Percentiles rank a stretch among this genome's conserved stretches.
These are phyloP conservation scores for Santalum album DNA, from an alignment of 164 flowering plant genomes.

Conservation along the genomic window DNA sequence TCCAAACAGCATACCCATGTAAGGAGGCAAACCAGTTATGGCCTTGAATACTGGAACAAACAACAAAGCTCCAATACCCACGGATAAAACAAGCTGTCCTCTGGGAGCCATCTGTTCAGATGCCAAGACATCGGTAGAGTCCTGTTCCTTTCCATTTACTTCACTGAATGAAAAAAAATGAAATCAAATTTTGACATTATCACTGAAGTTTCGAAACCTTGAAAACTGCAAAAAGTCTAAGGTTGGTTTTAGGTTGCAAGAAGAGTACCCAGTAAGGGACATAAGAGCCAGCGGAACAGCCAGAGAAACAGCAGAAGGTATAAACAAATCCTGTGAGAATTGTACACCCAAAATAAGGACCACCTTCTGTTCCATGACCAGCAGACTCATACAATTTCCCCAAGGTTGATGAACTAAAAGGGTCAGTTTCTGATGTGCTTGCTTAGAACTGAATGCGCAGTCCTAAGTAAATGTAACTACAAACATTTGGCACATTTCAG, in stretches of 20 bases:
- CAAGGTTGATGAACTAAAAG: background rate
- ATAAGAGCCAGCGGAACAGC: constrained; percentile 88
- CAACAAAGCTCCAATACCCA: constrained; percentile 83
- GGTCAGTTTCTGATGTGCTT: too few relatives aligned
- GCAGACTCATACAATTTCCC: background rate
- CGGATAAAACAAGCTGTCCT: constrained; percentile 82
- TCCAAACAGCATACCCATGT: constrained; percentile 89
- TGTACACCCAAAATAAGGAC: background rate
- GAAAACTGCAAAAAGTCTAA: background rate
- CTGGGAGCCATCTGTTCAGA: constrained; percentile 97
- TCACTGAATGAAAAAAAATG: constrained; percentile 50
- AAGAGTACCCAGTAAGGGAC: constrained; percentile 84
- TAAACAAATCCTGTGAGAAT: constrained; percentile 51
- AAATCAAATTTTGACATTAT: background rate
- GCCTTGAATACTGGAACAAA: constrained; percentile 98
- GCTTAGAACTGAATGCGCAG: too few relatives aligned
- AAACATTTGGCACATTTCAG: too few relatives aligned
- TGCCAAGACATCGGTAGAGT: constrained; percentile 57
- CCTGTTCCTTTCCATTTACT: constrained; percentile 73
- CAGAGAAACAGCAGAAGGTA: constrained; percentile 78
- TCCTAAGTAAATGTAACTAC: too few relatives aligned
- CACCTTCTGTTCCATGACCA: background rate
- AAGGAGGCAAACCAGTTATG: constrained; percentile 91
- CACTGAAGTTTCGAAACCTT: constrained; percentile 3
- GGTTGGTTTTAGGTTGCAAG: constrained; percentile 5